Conservation (phyloP, 495 filamentous ascomycete species). For the Trichoderma gamsii region DNA sequence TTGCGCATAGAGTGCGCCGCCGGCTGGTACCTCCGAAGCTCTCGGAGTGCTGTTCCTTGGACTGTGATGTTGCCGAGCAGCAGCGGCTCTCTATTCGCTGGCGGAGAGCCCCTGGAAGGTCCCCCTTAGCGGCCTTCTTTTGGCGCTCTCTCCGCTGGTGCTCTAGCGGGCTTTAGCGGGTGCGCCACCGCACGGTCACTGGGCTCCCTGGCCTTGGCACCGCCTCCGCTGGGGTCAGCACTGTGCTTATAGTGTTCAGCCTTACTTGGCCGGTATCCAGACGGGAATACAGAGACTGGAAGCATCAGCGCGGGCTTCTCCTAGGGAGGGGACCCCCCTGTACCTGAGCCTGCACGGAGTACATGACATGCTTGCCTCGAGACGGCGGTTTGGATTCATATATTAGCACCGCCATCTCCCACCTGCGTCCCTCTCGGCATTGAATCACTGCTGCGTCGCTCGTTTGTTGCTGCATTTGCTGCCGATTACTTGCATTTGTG, state of each 20-base stretch:
- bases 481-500: not conserved
- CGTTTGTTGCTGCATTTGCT: not conserved
- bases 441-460: not conserved
- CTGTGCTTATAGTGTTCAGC: not conserved
- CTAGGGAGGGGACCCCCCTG: not conserved
- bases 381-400: not conserved
- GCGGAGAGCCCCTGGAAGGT: not conserved
- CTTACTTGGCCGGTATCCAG: not conserved
- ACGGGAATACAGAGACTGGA: not conserved
- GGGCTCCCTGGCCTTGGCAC: conserved; percentile 12
- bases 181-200: conserved; percentile 7
- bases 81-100: conserved; percentile 1
- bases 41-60: not conserved
- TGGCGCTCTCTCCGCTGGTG: conserved; percentile 5
- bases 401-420: conserved; percentile 8
- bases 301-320: not conserved
- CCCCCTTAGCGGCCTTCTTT: not conserved
- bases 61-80: not conserved
- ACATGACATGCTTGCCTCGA: not conserved
- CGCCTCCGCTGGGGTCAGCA: conserved; percentile 7
- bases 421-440: not conserved
- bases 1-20: not conserved
- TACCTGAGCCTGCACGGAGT: not conserved
- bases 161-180: conserved; percentile 10
- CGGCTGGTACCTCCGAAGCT: not conserved